These are phyloP conservation scores for Saitoella complicata DNA, from an alignment of 805 yeast genomes.

Conservation along the genomic window DNA sequence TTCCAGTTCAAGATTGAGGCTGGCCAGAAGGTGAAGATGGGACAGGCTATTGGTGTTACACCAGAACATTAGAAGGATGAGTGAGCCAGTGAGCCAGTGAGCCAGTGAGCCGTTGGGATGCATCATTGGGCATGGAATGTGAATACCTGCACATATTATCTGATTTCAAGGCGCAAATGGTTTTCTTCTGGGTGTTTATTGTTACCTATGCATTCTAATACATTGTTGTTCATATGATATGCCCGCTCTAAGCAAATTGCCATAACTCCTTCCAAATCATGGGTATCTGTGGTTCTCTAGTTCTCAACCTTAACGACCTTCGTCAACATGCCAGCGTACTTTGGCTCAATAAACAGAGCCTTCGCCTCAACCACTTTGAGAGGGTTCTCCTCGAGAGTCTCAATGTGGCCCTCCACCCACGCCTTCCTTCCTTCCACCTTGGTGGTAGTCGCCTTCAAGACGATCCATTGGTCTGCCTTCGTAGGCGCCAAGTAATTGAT, in stretches of 20 bases:
- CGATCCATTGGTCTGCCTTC: constrained; percentile 44
- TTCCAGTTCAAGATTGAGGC: constrained; percentile 53
- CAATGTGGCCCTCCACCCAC: constrained; percentile 50
- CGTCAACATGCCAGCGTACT: constrained; percentile 18
- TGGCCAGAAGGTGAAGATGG: constrained; percentile 75
- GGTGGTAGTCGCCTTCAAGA: constrained; percentile 49
- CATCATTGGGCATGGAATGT: no score
- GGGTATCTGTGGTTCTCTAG: no score
- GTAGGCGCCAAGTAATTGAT: constrained; percentile 46
- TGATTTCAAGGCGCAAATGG: no score
- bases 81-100: no score
- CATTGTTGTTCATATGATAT: no score
- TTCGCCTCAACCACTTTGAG: constrained; percentile 18
- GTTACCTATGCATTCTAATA: no score
- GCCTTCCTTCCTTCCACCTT: constrained; percentile 68
- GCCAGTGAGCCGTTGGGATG: no score
- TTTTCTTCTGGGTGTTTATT: no score
- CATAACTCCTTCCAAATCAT: no score
- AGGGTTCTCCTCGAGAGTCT: constrained; percentile 25
- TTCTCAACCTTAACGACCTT: no score
- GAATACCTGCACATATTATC: no score
- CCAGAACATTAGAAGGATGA: not conserved
- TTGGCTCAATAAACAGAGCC: constrained; percentile 24
- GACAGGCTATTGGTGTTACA: constrained; percentile 49
- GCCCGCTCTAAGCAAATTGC: no score